Evolutionary conservation across 257 asterid genomes (phyloP), one percentile per base, ranked within the genome.

Genomic region (Pogostemon cablin): DNA sequence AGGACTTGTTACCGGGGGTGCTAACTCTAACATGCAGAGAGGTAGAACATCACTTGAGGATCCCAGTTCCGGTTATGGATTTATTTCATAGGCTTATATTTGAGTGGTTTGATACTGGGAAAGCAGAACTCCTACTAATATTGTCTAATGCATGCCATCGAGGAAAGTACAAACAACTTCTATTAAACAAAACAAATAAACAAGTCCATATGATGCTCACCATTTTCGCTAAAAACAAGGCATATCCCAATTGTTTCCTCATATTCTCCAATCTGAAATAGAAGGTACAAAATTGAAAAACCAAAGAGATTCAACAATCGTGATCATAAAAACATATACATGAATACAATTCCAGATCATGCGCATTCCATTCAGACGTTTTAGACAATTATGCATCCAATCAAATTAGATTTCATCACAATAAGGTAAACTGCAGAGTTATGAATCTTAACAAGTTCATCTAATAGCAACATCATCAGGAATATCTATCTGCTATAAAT

Each of bases 211-310:
- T 54, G 49, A 53, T 44, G 49, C 93, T 90, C 75, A 93, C 98
- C 98, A 47, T 62, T 82, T 82, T 91, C 96, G 63, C 62, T 59
- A 75, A 89, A 89, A 37, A 91, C 80, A 37, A 93, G 82, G 82
- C 98, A 87, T 44, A 92, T 86, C 47, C 97, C 98, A 47, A 93
- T 76, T 69, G 98, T 91, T 78, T 91, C 98, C 70, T 79, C 79
- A 57, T 93, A 93, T 73, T 85, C 86, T 79, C 97, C 98, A 70
- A 93, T 86, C 98, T 91, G 77, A 42, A 61, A 71, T 25, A 10
- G 12, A 70, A 53, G 9, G 15, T 6, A 7, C 40, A 65, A 38
- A 61, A 69, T 34, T 49, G 43, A 49, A 15, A 43, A 55, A 41
- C 46, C n/a, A 52, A 49, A 53, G 12, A 20, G 1, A 42, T 6